Evolutionary conservation across 2,329 filamentous ascomycete species (phyloP), one percentile per base, ranked within the genome.

Genomic region (Colletotrichum sp.): DNA sequence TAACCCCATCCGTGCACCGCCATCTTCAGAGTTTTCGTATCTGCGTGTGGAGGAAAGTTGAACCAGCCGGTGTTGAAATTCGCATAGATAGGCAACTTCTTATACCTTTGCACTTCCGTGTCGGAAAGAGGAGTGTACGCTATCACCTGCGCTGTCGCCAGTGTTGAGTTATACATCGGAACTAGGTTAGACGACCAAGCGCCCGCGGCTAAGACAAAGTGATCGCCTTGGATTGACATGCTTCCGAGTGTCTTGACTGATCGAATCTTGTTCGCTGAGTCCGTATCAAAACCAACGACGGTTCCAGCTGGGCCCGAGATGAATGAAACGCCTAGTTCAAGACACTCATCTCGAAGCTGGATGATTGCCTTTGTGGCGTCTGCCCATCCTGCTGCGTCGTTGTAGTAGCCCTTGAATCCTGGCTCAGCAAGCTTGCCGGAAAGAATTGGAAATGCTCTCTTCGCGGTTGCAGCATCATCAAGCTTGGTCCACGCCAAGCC

Each of bases 111-210:
- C 81, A 92, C 88, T 82, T 95, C 93, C 4, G 87, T 86, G 6
- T 87, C 81, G 0, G 90, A 90, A 65, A 95, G 88, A 67, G 88
- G 86, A 75, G 94, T 87, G 83, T 94, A 95, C 0, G 89, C 91
- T n/a, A 95, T 83, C 1, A 90, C 88, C 78, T 95, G 93, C 2
- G 92, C 93, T 0, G 92, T 93, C 1, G 92, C 90, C 71, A 90
- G 88, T 30, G 89, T 90, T n/a, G 92, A 88, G 60, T 93, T 92
- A 30, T 90, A 87, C 2, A 95, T 85, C 79, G 93, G 91, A 62
- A 95, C 36, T 1, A 84, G 66, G 18, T 78, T 62, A 13, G 82
- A 83, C 10, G 92, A 92, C 93, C 93, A 95, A 5, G 93, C 93
- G 15, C 94, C 94, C 2, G 93, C 90, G 2, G 93, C 92, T 3